A percentile compares a stretch with the other conserved stretches of the same genome.
Conservation (phyloP, 192 early-diverging fungal species). For the Neocallimastix lanati region DNA sequence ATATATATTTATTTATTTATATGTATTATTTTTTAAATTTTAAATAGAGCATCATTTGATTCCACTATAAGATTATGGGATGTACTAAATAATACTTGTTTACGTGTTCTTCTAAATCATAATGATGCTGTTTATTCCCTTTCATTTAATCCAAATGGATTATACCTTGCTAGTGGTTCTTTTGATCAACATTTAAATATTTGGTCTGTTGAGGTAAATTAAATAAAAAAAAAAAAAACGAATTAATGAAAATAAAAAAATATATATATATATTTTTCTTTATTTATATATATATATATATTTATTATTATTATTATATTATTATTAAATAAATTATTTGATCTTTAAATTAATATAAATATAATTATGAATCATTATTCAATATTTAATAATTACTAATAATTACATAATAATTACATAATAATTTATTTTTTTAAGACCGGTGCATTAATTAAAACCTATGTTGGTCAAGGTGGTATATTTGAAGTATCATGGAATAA, state of each 20-base stretch:
- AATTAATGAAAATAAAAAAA: no score
- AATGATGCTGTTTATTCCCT: slow-evolving; percentile 12
- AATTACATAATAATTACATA: no score
- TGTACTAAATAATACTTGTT: slow-evolving; percentile 36
- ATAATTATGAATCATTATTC: no score
- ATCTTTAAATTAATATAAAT: no score
- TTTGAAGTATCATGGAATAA: slow-evolving; percentile 41
- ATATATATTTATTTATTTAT: not conserved
- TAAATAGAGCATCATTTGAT: slow-evolving; percentile 47
- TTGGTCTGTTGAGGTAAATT: slow-evolving; percentile 38
- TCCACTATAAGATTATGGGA: slow-evolving; percentile 74
- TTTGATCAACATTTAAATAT: slow-evolving; percentile 65
- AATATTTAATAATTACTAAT: no score
- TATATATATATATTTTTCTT: no score
- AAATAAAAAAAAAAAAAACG: no score
- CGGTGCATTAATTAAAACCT: slow-evolving; percentile 24
- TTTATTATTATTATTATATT: no score
- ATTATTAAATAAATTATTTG: no score
- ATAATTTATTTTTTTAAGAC: no score
- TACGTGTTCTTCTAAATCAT: slow-evolving; percentile 8
- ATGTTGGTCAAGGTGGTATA: slow-evolving; percentile 33
- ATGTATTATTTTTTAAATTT: not conserved
- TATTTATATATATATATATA: no score
- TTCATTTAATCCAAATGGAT: slow-evolving; percentile 58
- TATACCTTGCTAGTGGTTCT: slow-evolving; percentile 50